Conservation (phyloP, 2,329 filamentous ascomycete species). For the Ceratocystis lukuohia region DNA sequence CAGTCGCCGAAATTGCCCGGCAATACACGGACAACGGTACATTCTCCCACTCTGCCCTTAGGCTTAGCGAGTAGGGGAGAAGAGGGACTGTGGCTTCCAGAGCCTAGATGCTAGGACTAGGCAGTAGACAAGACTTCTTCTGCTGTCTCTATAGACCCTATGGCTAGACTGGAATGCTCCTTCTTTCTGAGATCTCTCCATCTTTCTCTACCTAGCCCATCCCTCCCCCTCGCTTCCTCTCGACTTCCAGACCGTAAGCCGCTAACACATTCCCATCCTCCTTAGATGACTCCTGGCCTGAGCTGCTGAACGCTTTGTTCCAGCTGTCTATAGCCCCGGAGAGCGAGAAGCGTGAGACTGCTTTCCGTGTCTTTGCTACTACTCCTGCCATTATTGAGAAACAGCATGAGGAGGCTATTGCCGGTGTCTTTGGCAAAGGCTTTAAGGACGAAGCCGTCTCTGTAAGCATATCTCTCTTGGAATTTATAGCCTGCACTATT, state of each 20-base stretch:
- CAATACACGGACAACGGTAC: slow-evolving; percentile 87
- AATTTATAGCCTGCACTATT: neutral
- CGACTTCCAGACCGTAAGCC: neutral
- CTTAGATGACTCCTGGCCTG: slow-evolving; percentile 72
- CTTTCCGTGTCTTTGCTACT: slow-evolving; percentile 88
- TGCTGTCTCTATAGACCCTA: too few relatives aligned
- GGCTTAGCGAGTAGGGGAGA: too few relatives aligned
- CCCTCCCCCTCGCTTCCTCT: neutral
- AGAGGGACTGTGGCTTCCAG: too few relatives aligned
- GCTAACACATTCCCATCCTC: slow-evolving; percentile 18
- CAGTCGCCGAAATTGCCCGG: slow-evolving; percentile 87
- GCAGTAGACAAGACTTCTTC: too few relatives aligned
- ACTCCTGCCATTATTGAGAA: slow-evolving; percentile 93
- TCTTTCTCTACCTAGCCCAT: too few relatives aligned
- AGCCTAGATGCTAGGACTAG: too few relatives aligned
- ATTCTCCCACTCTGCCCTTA: slow-evolving; percentile 25
- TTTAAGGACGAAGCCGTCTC: slow-evolving; percentile 79
- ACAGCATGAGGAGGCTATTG: slow-evolving; percentile 83
- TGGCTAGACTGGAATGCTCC: too few relatives aligned
- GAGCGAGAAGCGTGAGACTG: slow-evolving; percentile 72
- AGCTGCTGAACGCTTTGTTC: slow-evolving; percentile 75
- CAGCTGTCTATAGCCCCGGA: slow-evolving; percentile 79
- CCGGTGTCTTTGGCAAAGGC: slow-evolving; percentile 76
- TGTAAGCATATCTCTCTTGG: slow-evolving; percentile 35
- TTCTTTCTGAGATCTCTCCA: too few relatives aligned